Evolutionary conservation across 208 protist genomes (phyloP), one percentile per base, ranked within the genome.

Genomic region (Leishmania martiniquensis): DNA sequence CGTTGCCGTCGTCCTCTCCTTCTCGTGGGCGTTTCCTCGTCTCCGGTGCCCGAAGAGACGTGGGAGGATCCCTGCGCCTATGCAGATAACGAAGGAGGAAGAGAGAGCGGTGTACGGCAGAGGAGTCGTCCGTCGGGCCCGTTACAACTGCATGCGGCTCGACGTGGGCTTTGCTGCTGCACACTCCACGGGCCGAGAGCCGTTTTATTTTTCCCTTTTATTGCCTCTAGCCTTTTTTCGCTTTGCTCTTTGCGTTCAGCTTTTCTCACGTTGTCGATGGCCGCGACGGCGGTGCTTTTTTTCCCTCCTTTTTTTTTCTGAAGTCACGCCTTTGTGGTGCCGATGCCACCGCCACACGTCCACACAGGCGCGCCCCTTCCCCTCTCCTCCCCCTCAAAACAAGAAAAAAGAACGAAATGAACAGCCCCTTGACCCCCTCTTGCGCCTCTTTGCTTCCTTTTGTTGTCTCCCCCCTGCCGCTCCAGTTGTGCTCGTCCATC

Each of bases 161-260:
- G 2, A 29, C 15, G 55, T 34, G 55, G 55, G 17, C n/a, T 62
- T n/a, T 4, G 55, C 55, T 34, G 12, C 55, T 29, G 29, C 55
- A 29, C 17, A 34, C 55, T 62, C n/a, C n/a, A 37, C 25, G 55
- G n/a, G 3, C 55, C 12, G 13, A 12, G 55, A 62, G 34, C 12
- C n/a, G 62, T 20, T 39, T 44, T 44, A 45, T 44, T 70, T 39
- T 72, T 81, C 59, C 15, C 68, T 65, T 59, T 62, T 29, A 12
- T 15, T 37, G n/a, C 70, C 79, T 77, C 0, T 76, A 62, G 54
- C 81, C 78, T 44, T 74, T 52, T 67, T 81, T 69, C 29, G 66
- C 60, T 13, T 62, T 34, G n/a, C n/a, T 37, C 55, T 37, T 4
- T 5, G 55, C n/a, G n/a, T 15, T 37, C 29, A 32, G 22, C 54